Percentiles rank a stretch among this genome's conserved stretches.
Conservation (phyloP, 306 rosid species). For the Begonia loranthoides region DNA sequence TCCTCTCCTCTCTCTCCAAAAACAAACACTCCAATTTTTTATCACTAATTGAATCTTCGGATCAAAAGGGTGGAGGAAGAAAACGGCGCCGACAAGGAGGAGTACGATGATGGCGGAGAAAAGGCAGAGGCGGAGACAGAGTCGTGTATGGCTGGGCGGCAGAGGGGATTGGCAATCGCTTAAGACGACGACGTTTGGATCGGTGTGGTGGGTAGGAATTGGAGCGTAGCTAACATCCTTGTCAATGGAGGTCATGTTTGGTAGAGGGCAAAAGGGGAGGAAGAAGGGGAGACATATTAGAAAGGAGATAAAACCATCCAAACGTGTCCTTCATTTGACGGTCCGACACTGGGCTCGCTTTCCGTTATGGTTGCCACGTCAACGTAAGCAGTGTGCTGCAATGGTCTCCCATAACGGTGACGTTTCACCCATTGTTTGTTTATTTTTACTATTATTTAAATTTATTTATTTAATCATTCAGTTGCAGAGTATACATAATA, state of each 20-base stretch:
- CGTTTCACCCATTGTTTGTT: too few species aligned
- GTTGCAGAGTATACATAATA: too few species aligned
- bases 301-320: neutral
- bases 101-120: conserved; percentile 13
- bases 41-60: conserved; percentile 37
- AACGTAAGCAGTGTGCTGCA: too few species aligned
- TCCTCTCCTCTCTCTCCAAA: too few species aligned
- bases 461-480: too few species aligned
- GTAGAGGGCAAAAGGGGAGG: conserved; percentile 4
- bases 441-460: too few species aligned
- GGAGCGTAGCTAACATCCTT: conserved; percentile 37
- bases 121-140: conserved; percentile 13
- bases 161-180: conserved; percentile 17
- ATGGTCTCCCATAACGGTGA: too few species aligned
- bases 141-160: neutral
- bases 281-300: neutral
- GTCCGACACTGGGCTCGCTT: too few species aligned
- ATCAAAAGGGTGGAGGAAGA: conserved; percentile 56
- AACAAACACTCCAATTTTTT: too few species aligned
- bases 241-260: conserved; percentile 32
- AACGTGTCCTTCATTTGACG: neutral
- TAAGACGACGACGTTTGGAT: conserved; percentile 55
- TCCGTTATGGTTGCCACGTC: too few species aligned
- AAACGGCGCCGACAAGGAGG: conserved; percentile 27
- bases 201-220: conserved; percentile 21